phyloP scores from a whole-genome alignment of 1,139 yeast species.

The Sugiyamaella grinbergsii region DNA sequence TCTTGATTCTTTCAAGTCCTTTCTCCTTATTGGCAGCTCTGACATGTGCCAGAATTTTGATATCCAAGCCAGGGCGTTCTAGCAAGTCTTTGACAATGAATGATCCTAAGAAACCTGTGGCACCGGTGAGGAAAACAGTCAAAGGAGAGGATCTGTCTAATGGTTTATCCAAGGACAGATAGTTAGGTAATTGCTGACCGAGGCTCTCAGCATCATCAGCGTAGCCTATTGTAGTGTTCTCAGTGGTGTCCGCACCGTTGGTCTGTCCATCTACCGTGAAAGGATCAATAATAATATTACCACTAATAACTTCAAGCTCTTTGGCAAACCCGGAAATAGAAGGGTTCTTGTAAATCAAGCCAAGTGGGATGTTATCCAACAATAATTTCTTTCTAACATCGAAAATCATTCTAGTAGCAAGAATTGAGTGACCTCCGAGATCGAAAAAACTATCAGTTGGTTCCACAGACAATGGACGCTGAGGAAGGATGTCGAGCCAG shows the following conservation, averaged over 20 bases:
- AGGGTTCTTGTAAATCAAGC: constrained; percentile 85
- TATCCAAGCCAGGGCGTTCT: constrained; percentile 48
- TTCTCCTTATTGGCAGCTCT: constrained; percentile 71
- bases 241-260: constrained; percentile 21
- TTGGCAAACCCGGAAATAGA: constrained; percentile 76
- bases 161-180: constrained; percentile 44
- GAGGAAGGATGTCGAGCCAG: constrained; percentile 86
- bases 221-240: constrained; percentile 51
- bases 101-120: constrained; percentile 94
- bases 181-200: constrained; percentile 49
- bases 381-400: constrained; percentile 77
- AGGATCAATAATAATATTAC: constrained; percentile 44
- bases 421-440: constrained; percentile 94
- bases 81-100: constrained; percentile 78
- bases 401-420: constrained; percentile 96
- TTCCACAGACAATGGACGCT: constrained; percentile 72
- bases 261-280: constrained; percentile 21
- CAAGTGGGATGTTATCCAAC: constrained; percentile 77
- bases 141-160: constrained; percentile 45
- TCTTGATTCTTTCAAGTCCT: constrained; percentile 74
- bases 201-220: constrained; percentile 73
- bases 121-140: constrained; percentile 88
- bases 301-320: constrained; percentile 61
- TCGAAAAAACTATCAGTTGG: constrained; percentile 92
- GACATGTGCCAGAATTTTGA: constrained; percentile 82